Conservation (phyloP, 2,329 filamentous ascomycete species). For the Phyllosticta paracitricarpa region DNA sequence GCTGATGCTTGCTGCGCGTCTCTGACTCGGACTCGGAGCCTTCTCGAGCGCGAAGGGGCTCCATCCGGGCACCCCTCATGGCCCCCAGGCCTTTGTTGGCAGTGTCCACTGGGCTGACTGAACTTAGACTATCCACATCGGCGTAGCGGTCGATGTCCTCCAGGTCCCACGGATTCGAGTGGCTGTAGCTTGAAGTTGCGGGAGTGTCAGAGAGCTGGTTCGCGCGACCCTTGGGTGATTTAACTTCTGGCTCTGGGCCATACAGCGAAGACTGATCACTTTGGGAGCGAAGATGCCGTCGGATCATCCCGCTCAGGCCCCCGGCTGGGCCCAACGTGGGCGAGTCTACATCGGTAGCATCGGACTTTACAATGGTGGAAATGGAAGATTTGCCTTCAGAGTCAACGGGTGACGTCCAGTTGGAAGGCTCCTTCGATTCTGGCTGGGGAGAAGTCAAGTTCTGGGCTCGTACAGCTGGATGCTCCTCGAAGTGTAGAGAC, state of each 20-base stretch:
- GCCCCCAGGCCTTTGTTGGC: neutral
- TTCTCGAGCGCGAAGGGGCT: neutral
- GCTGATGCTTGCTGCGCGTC: conserved; percentile 35
- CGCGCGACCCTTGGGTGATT: neutral
- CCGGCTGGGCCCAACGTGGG: conserved; percentile 62
- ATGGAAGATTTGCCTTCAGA: conserved; percentile 4
- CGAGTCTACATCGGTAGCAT: conserved; percentile 49
- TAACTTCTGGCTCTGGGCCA: conserved; percentile 13
- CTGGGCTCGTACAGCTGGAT: conserved; percentile 1
- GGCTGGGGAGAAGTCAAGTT: neutral
- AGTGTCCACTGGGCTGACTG: conserved; percentile 24
- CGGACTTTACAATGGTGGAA: conserved; percentile 11
- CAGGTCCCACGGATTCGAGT: conserved; percentile 46
- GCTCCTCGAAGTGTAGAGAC: neutral
- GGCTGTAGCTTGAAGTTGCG: conserved; percentile 39
- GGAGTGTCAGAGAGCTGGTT: conserved; percentile 24
- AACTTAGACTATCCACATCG: conserved; percentile 26
- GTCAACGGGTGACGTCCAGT: neutral
- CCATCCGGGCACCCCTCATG: conserved; percentile 12
- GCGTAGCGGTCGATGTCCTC: conserved; percentile 39
- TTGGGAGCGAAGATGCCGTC: conserved; percentile 70
- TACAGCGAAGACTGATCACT: conserved; percentile 58
- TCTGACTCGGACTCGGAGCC: conserved; percentile 38
- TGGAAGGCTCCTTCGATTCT: neutral
- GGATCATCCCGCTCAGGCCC: conserved; percentile 71